Base-by-base conservation (phyloP, 495 filamentous ascomycete genomes). In the Penicillium salamii region DNA sequence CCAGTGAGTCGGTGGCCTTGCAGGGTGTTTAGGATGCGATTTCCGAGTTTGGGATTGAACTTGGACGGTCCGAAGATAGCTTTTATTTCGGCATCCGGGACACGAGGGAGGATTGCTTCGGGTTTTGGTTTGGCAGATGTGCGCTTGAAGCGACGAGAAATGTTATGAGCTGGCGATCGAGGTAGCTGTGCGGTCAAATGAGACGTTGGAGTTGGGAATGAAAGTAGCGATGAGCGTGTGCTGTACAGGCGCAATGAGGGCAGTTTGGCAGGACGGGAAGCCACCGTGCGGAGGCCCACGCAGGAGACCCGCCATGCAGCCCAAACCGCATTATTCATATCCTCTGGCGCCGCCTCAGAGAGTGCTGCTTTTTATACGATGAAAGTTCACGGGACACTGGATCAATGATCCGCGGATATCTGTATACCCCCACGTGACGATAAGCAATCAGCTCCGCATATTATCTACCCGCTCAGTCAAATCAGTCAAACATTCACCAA, bases 1-100 rank as follows among this genome's bases (percentile, higher is more conserved):
- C 91, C 91, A 9, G 82, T 79, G 11, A 89, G 71, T 17, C 91
- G 82, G 37, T 88, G 81, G 20, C 80, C 81, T 58, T 96, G 89
- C 2, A 95, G 68, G 26, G 89, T 78, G 21, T 70, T 68, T 5
- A 96, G 67, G 13, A 91, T 67, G 19, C 72, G 71, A 58, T 91
- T 91, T 39, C 81, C 91, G 17, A 70, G 57, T 3, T 61, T 52
- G 1, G 69, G 66, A 18, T 73, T 60, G 18, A 87, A 57, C 9
- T 70, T 66, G n/a, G 47, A 33, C 0, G 68, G 58, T 1, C 83
- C 82, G 53, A 95, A 92, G 3, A 93, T 78, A 9, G 51, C 38
- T 7, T 76, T 68, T n/a, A 88, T 75, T 36, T 89, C 80, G 5
- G 65, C 57, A 11, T 74, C 65, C 1, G 74, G 70, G 13, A 88